Percentiles rank a stretch among this genome's conserved stretches.
Evolutionary conservation across 2,329 filamentous ascomycete species (phyloP).

Genomic region (Juglanconis juglandina): DNA sequence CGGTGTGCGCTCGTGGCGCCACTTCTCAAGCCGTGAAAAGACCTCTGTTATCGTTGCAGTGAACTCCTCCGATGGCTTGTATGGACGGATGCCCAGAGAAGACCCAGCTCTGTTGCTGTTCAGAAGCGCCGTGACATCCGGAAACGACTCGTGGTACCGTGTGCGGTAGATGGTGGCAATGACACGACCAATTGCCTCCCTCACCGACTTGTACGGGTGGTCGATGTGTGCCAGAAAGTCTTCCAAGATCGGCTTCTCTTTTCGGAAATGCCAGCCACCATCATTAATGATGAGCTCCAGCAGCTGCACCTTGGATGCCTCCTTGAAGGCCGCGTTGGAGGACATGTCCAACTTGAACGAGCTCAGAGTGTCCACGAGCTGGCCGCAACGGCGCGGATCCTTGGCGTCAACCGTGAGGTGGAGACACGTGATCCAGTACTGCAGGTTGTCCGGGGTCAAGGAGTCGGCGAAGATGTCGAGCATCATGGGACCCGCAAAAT

Average conservation of each 20-base stretch:
- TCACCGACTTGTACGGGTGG: conserved; percentile 95
- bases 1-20: conserved; percentile 78
- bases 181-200: conserved; percentile 88
- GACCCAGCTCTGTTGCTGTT: conserved; percentile 75
- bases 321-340: conserved; percentile 97
- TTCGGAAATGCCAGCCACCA: conserved; percentile 92
- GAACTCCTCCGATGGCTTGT: conserved; percentile 74
- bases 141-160: conserved; percentile 90
- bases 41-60: conserved; percentile 67
- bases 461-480: conserved; percentile 84
- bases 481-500: conserved; percentile 84
- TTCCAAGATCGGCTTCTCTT: conserved; percentile 81
- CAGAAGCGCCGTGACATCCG: conserved; percentile 71
- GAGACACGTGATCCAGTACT: conserved; percentile 92
- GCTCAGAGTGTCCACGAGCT: conserved; percentile 77
- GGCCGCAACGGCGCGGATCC: conserved; percentile 83
- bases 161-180: conserved; percentile 86
- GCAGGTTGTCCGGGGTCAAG: conserved; percentile 87
- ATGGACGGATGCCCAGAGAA: conserved; percentile 80
- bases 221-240: conserved; percentile 90
- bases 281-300: conserved; percentile 85
- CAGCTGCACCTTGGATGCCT: conserved; percentile 91
- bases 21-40: conserved; percentile 76
- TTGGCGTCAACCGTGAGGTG: conserved; percentile 85
- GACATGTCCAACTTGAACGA: conserved; percentile 88